Percentiles rank a stretch among this genome's conserved stretches.
Evolutionary conservation across 208 protist genomes (phyloP).

Genomic region (Trypanosoma brucei): DNA sequence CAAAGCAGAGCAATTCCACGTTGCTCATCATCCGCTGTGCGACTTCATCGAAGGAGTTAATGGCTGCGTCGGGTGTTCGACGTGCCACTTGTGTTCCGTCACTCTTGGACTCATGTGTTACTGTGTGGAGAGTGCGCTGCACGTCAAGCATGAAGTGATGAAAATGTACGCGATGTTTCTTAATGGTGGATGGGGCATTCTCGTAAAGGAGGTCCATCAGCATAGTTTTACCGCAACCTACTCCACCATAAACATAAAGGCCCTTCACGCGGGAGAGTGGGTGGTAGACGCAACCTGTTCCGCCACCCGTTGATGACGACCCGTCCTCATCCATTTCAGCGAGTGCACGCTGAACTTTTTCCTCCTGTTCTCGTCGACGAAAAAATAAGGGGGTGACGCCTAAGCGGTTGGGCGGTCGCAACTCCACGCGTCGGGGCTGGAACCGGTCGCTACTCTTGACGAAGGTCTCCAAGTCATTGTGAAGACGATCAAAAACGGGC

Average conservation of each 20-base stretch:
- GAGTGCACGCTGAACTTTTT: conserved; percentile 58
- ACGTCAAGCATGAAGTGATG: conserved; percentile 96
- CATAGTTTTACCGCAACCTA: conserved; percentile 96
- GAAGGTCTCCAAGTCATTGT: conserved; percentile 69
- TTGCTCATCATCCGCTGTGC: conserved; percentile 83
- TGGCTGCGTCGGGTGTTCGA: conserved; percentile 60
- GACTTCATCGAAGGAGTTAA: conserved; percentile 81
- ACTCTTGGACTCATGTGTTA: conserved; percentile 63
- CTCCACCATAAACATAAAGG: conserved; percentile 92
- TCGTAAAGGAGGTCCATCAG: conserved; percentile 95
- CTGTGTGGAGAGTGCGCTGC: conserved; percentile 75
- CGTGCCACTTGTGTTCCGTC: conserved; percentile 30
- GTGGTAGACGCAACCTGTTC: conserved; percentile 30
- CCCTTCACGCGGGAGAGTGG: conserved; percentile 85
- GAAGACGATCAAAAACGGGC: conserved; percentile 77
- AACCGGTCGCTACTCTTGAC: conserved; percentile 26
- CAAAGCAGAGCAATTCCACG: conserved; percentile 94
- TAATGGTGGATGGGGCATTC: conserved; percentile 53
- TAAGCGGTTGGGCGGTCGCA: conserved; percentile 77
- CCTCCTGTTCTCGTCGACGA: conserved; percentile 62
- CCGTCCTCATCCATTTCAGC: conserved; percentile 26
- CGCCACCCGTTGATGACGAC: not conserved
- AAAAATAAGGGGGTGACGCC: conserved; percentile 80
- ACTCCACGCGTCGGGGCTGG: conserved; percentile 54
- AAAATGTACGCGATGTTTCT: conserved; percentile 93